Conservation (phyloP, 2,329 filamentous ascomycete species). For the Aspergillus sojae region DNA sequence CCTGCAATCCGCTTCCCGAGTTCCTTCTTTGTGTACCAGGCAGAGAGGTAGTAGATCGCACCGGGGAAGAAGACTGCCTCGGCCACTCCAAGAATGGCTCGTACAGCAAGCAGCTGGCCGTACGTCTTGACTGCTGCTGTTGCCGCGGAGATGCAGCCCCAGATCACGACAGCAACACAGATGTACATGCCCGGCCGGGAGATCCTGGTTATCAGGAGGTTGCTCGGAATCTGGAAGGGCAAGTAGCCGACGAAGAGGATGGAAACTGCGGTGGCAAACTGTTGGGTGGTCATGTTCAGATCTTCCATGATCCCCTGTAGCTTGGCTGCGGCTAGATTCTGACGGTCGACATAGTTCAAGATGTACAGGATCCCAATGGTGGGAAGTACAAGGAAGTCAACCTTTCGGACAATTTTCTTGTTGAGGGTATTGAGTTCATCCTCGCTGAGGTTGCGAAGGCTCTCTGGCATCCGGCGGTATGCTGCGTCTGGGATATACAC, state of each 20-base stretch:
- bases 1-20: constrained; percentile 34
- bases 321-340: constrained; percentile 43
- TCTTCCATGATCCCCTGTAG: constrained; percentile 46
- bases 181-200: constrained; percentile 56
- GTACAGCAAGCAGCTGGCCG: constrained; percentile 55
- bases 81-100: constrained; percentile 64
- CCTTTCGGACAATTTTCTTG: constrained; percentile 30
- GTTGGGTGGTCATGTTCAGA: constrained; percentile 38
- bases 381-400: constrained; percentile 35
- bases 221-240: constrained; percentile 48
- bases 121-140: constrained; percentile 58
- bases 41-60: constrained; percentile 42
- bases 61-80: constrained; percentile 64
- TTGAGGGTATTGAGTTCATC: constrained; percentile 28
- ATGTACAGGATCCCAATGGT: constrained; percentile 44
- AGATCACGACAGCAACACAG: constrained; percentile 58
- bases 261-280: constrained; percentile 37
- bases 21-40: constrained; percentile 45
- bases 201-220: constrained; percentile 55
- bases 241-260: constrained; percentile 33
- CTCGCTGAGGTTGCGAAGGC: constrained; percentile 24
- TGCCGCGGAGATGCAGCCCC: constrained; percentile 63
- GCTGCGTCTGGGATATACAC: constrained; percentile 10
- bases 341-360: constrained; percentile 45
- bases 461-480: constrained; percentile 28